These are phyloP conservation scores for Phytopythium chamaehyphon DNA, from an alignment of 352 stramenopile genomes.

Conservation along the genomic window DNA sequence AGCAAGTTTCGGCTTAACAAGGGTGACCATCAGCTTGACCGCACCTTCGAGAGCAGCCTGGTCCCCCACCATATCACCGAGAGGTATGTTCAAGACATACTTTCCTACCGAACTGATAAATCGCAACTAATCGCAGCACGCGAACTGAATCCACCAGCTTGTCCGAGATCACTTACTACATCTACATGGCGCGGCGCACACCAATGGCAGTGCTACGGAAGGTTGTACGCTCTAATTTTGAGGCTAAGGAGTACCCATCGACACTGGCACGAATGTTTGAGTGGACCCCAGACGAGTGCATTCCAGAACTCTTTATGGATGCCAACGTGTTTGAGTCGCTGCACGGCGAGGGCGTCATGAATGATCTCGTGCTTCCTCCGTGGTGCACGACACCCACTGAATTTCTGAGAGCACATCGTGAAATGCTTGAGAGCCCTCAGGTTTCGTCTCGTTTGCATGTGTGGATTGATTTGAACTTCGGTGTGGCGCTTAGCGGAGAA, in stretches of 20 bases:
- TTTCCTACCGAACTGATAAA: neutral
- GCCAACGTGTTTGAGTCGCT: slow-evolving; percentile 80
- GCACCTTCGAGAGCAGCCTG: slow-evolving; percentile 83
- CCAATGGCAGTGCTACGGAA: slow-evolving; percentile 79
- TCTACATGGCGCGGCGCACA: slow-evolving; percentile 92
- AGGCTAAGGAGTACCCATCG: slow-evolving; percentile 92
- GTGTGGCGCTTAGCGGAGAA: slow-evolving; percentile 73
- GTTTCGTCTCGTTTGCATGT: slow-evolving; percentile 86
- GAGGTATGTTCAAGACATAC: slow-evolving; percentile 25
- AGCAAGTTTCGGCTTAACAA: slow-evolving; percentile 96
- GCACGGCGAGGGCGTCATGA: slow-evolving; percentile 61
- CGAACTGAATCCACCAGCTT: slow-evolving; percentile 27
- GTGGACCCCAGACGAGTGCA: slow-evolving; percentile 96
- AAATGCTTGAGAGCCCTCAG: slow-evolving; percentile 88
- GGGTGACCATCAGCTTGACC: slow-evolving; percentile 90
- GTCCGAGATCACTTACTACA: slow-evolving; percentile 94
- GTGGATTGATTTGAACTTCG: slow-evolving; percentile 98
- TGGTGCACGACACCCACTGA: slow-evolving; percentile 56
- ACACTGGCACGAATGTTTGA: slow-evolving; percentile 89
- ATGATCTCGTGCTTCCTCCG: slow-evolving; percentile 58
- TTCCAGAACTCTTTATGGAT: slow-evolving; percentile 94
- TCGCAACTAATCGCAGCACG: neutral
- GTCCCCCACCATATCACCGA: slow-evolving; percentile 94
- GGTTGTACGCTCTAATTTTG: slow-evolving; percentile 91
- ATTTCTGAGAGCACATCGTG: slow-evolving; percentile 90